Evolutionary conservation across 192 early-diverging fungal species (phyloP).

Genomic region (Coemansia sp.): DNA sequence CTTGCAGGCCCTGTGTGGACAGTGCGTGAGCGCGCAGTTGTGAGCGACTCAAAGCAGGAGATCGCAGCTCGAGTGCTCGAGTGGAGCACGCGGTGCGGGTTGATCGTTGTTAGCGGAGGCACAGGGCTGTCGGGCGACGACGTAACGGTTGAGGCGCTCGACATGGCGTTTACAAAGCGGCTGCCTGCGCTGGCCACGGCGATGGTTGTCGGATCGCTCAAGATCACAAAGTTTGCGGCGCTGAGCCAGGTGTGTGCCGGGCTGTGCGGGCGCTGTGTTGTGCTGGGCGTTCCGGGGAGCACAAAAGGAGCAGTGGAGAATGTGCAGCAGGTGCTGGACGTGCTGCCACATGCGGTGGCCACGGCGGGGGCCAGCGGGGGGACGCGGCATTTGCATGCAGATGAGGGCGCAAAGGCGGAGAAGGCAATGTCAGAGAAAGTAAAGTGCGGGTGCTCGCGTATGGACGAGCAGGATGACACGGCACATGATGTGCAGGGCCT

Average conservation of each 20-base stretch:
- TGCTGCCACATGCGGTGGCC: constrained; percentile 84
- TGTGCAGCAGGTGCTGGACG: constrained; percentile 65
- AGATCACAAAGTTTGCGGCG: constrained; percentile 87
- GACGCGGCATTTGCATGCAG: constrained; percentile 13
- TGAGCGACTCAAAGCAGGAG: constrained; percentile 58
- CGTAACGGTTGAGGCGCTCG: constrained; percentile 83
- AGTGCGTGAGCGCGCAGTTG: constrained; percentile 35
- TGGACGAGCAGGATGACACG: constrained; percentile 11
- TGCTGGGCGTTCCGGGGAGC: constrained; percentile 89
- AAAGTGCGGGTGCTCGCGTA: constrained; percentile 28
- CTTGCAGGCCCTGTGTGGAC: constrained; percentile 24
- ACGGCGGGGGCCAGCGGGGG: constrained; percentile 18
- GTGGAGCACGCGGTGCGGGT: constrained; percentile 58
- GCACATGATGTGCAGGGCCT: neutral
- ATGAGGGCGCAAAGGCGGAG: constrained; percentile 13
- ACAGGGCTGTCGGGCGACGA: constrained; percentile 88
- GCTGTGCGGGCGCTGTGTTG: constrained; percentile 59
- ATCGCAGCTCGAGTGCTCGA: constrained; percentile 56
- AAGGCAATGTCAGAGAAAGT: neutral
- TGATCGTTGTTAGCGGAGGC: constrained; percentile 88
- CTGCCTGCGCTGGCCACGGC: constrained; percentile 77
- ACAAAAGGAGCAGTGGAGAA: constrained; percentile 85
- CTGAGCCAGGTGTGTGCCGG: constrained; percentile 78
- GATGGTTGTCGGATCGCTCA: constrained; percentile 73
- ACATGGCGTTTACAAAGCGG: constrained; percentile 65